Percentiles rank a stretch among this genome's conserved stretches.
Conservation (phyloP, 2,329 filamentous ascomycete species). For the Monosporascus sp. region DNA sequence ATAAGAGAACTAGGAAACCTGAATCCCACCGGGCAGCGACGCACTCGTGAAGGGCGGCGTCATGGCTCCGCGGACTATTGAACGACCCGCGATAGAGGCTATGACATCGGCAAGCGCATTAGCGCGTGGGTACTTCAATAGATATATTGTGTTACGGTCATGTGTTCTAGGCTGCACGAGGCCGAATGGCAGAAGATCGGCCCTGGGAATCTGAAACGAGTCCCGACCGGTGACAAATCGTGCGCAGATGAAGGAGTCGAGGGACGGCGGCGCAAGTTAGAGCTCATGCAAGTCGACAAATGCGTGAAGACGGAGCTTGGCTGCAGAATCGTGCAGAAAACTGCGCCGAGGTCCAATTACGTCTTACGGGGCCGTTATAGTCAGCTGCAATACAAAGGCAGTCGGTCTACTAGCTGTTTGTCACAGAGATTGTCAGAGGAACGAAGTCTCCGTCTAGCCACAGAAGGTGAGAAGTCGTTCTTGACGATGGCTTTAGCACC, state of each 20-base stretch:
- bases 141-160: constrained; percentile 23
- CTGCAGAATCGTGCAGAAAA: constrained; percentile 29
- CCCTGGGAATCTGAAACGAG: constrained; percentile 18
- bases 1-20: not conserved
- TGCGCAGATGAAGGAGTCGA: constrained; percentile 11
- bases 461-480: not conserved
- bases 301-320: constrained; percentile 24
- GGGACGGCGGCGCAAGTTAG: constrained; percentile 12
- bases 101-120: constrained; percentile 23
- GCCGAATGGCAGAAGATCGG: constrained; percentile 14
- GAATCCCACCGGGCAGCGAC: not conserved
- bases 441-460: not conserved
- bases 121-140: constrained; percentile 26
- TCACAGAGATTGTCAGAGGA: not conserved
- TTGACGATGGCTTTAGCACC: not conserved
- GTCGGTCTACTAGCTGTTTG: not conserved
- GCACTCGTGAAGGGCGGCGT: not conserved
- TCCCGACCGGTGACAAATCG: constrained; percentile 13
- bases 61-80: not conserved
- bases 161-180: constrained; percentile 6
- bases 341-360: constrained; percentile 18
- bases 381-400: constrained; percentile 2
- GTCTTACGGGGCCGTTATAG: constrained; percentile 25
- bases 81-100: not conserved
- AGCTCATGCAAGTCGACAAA: constrained; percentile 28